phyloP scores from a whole-genome alignment of 148 eudicot species.

The Cornus florida region DNA sequence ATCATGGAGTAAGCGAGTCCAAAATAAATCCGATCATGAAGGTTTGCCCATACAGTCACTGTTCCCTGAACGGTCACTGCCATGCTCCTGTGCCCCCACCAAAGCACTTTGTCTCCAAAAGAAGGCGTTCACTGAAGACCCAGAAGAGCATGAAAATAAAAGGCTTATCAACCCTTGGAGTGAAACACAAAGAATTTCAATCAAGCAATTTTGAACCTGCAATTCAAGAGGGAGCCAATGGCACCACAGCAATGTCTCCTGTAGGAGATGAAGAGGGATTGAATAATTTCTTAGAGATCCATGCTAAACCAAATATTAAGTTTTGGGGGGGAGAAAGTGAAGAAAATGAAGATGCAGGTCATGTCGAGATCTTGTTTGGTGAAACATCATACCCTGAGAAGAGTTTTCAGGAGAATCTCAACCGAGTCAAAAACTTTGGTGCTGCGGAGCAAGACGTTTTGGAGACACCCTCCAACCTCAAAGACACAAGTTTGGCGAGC shows the following conservation, averaged over 20 bases:
- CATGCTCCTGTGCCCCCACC: slow-evolving; percentile 42
- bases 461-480: not conserved
- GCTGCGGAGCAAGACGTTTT: not conserved
- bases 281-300: not conserved
- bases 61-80: slow-evolving; percentile 74
- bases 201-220: slow-evolving; percentile 22
- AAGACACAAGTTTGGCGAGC: not conserved
- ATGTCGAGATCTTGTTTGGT: slow-evolving; percentile 11
- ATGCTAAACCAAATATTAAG: slow-evolving; percentile 27
- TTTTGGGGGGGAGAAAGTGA: slow-evolving; percentile 12
- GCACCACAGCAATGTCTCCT: slow-evolving; percentile 4
- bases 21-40: slow-evolving; percentile 41
- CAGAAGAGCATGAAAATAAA: slow-evolving; percentile 41
- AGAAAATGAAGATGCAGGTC: slow-evolving; percentile 26
- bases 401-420: slow-evolving; percentile 20
- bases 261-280: slow-evolving; percentile 20
- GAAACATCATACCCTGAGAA: slow-evolving; percentile 21
- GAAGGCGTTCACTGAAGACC: slow-evolving; percentile 38
- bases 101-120: slow-evolving; percentile 49
- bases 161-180: slow-evolving; percentile 22
- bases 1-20: slow-evolving; percentile 36
- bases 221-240: slow-evolving; percentile 18
- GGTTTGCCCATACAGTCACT: slow-evolving; percentile 76
- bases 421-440: slow-evolving; percentile 6
- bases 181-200: slow-evolving; percentile 19